Conservation (phyloP, 1,139 yeast genomes). For the Sugiyamaella grinbergsii region DNA sequence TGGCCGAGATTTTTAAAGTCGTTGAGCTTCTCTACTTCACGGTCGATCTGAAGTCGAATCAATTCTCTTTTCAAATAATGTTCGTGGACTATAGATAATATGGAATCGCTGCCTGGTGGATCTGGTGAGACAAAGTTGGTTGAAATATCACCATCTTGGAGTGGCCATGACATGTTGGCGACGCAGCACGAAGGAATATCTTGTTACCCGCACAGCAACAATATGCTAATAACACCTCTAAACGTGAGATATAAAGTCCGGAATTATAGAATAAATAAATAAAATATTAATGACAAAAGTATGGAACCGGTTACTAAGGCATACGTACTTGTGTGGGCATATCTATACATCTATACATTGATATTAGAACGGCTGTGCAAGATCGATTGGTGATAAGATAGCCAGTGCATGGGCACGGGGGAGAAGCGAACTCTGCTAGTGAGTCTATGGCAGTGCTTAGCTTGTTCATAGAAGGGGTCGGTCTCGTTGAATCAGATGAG, state of each 20-base stretch:
- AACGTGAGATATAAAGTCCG: neutral
- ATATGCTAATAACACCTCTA: neutral
- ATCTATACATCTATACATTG: neutral
- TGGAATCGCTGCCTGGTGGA: neutral
- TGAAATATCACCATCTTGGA: conserved; percentile 6
- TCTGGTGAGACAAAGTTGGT: conserved; percentile 6
- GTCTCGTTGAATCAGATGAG: too few relatives aligned
- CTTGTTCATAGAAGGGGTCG: too few relatives aligned
- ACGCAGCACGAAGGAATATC: neutral
- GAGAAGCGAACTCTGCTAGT: neutral
- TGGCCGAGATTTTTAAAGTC: conserved; percentile 60
- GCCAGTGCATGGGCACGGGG: neutral
- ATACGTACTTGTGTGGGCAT: neutral
- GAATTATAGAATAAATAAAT: neutral
- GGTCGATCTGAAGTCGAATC: conserved; percentile 58
- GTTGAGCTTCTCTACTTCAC: conserved; percentile 62
- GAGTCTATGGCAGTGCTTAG: conserved; percentile 2
- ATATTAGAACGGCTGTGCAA: neutral
- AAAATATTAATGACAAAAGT: too few relatives aligned
- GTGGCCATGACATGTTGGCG: conserved; percentile 3
- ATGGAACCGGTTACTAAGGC: neutral
- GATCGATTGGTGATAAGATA: neutral
- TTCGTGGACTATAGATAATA: conserved; percentile 51
- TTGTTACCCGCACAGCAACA: neutral
- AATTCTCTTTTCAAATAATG: conserved; percentile 85